Conservation (phyloP, 371 early-diverging fungal species). For the Coemansia sp. region DNA sequence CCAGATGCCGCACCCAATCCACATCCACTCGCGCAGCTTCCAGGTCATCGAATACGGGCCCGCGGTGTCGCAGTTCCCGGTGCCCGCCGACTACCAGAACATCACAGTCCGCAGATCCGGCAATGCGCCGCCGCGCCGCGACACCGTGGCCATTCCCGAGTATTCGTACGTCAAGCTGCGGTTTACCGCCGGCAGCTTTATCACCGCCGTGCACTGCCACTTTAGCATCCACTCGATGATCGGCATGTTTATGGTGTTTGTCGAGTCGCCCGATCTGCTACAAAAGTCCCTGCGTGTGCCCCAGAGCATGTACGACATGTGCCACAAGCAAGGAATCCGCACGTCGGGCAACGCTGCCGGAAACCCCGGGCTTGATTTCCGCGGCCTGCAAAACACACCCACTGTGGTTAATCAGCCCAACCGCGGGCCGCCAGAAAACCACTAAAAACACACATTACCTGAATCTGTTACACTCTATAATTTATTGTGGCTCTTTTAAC, state of each 20-base stretch:
- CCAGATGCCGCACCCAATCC: conserved; percentile 70
- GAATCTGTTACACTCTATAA: no score
- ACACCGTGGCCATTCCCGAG: conserved; percentile 53
- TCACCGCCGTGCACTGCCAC: conserved; percentile 80
- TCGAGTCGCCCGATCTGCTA: conserved; percentile 66
- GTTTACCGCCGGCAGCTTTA: conserved; percentile 70
- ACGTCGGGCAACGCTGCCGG: conserved; percentile 66
- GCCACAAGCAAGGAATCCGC: conserved; percentile 57
- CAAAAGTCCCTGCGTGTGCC: conserved; percentile 53
- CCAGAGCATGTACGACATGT: conserved; percentile 53
- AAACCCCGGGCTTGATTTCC: conserved; percentile 57
- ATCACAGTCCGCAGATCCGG: not conserved
- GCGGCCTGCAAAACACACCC: conserved; percentile 55
- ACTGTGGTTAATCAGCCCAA: not conserved
- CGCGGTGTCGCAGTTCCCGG: not conserved
- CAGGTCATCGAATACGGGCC: conserved; percentile 62
- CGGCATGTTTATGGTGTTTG: conserved; percentile 62
- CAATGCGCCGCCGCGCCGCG: not conserved
- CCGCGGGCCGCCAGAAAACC: not conserved
- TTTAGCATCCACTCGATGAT: conserved; percentile 73
- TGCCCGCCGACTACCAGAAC: not conserved
- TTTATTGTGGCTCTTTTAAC: no score
- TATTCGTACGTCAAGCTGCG: conserved; percentile 60
- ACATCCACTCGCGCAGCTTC: conserved; percentile 79
- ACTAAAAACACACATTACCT: no score